These are phyloP conservation scores for Edaphochlamys debaryana DNA, from an alignment of 139 green algal genomes.

Conservation along the genomic window DNA sequence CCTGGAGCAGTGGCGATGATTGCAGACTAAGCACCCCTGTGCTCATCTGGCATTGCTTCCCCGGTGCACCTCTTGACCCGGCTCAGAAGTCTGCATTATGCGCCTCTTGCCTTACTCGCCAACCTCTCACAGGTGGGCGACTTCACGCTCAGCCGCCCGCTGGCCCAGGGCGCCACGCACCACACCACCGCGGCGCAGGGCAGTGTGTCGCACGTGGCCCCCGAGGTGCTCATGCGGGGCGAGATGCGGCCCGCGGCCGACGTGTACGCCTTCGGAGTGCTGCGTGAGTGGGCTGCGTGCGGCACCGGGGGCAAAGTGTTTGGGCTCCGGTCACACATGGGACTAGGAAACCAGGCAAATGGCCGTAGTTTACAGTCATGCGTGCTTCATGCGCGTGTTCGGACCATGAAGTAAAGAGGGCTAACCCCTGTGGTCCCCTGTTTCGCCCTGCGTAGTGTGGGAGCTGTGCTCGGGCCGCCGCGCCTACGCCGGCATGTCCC, in stretches of 20 bases:
- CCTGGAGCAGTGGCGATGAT: no score
- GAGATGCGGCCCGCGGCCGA: slow-evolving; percentile 30
- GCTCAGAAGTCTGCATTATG: no score
- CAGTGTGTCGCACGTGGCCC: slow-evolving; percentile 48
- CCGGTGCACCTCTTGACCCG: no score
- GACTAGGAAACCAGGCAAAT: no score
- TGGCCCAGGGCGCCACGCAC: slow-evolving; percentile 20
- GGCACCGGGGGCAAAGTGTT: neutral
- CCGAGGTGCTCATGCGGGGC: slow-evolving; percentile 41
- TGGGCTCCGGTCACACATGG: neutral
- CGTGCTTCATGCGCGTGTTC: no score
- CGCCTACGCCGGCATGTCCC: slow-evolving; percentile 35
- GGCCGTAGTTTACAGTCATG: no score
- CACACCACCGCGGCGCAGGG: slow-evolving; percentile 19
- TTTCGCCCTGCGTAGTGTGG: slow-evolving; percentile 10
- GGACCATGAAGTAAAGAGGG: neutral
- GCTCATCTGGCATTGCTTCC: no score
- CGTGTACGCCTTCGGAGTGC: slow-evolving; percentile 46
- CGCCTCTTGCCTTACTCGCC: no score
- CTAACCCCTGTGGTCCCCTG: neutral
- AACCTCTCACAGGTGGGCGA: slow-evolving; percentile 56
- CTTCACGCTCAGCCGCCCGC: slow-evolving; percentile 41
- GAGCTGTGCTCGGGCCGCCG: slow-evolving; percentile 22
- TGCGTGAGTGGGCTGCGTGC: slow-evolving; percentile 8
- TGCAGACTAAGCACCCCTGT: no score